Conservation (phyloP, 352 stramenopile genomes). For the Pythium sp. region DNA sequence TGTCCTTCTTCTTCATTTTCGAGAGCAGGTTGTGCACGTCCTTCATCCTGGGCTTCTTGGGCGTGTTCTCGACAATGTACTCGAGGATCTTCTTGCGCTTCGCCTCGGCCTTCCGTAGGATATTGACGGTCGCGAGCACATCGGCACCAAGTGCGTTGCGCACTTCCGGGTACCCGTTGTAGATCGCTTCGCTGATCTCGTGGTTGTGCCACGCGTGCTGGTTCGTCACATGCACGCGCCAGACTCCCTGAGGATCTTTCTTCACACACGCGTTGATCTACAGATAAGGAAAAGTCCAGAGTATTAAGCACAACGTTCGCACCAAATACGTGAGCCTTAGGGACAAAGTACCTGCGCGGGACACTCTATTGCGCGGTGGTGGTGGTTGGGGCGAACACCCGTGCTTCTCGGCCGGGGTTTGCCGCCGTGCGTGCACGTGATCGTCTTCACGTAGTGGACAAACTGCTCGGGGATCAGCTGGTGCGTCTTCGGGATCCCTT, state of each 20-base stretch:
- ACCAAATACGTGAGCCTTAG: too few relatives aligned
- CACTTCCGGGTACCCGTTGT: slow-evolving; percentile 31
- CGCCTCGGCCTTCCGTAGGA: slow-evolving; percentile 26
- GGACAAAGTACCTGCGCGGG: slow-evolving; percentile 22
- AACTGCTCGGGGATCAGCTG: slow-evolving; percentile 28
- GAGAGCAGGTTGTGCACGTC: slow-evolving; percentile 38
- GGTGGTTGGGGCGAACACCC: slow-evolving; percentile 22
- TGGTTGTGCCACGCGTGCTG: slow-evolving; percentile 40
- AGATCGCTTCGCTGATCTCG: slow-evolving; percentile 24
- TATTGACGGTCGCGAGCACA: slow-evolving; percentile 29
- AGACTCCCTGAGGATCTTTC: slow-evolving; percentile 16
- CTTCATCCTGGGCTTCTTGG: slow-evolving; percentile 30
- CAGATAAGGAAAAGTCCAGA: neutral
- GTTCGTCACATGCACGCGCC: slow-evolving; percentile 32
- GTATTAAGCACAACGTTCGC: too few relatives aligned
- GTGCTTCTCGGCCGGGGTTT: slow-evolving; percentile 27
- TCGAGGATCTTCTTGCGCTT: slow-evolving; percentile 34
- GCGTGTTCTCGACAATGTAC: slow-evolving; percentile 33
- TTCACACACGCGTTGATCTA: slow-evolving; percentile 45
- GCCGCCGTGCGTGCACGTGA: slow-evolving; percentile 33
- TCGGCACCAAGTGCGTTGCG: slow-evolving; percentile 28
- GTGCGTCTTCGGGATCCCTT: neutral
- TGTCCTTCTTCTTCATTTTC: slow-evolving; percentile 17
- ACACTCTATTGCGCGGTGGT: slow-evolving; percentile 32
- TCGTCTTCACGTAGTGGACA: slow-evolving; percentile 32